Evolutionary conservation across 805 yeast species (phyloP).

Genomic region (Suhomyces kilbournensis): DNA sequence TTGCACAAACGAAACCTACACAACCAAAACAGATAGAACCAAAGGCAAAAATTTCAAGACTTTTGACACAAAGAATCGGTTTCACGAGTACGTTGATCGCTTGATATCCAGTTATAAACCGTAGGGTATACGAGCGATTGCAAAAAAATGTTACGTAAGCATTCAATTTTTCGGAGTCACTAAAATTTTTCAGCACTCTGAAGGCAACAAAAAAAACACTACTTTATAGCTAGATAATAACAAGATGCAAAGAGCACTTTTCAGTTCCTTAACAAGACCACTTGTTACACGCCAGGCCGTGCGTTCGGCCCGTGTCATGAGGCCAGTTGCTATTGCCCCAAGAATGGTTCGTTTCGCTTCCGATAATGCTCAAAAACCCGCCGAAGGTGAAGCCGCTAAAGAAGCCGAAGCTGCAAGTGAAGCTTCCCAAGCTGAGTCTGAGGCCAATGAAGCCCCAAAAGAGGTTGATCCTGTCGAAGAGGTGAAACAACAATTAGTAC

Average conservation of each 20-base stretch:
- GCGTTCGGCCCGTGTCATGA: constrained; percentile 12
- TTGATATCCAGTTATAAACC: constrained; percentile 11
- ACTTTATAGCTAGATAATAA: not conserved
- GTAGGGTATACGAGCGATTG: not conserved
- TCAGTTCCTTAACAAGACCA: constrained; percentile 18
- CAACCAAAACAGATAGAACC: not conserved
- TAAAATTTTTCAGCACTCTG: constrained; percentile 5
- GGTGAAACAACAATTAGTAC: constrained; percentile 51
- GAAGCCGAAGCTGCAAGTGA: constrained; percentile 2
- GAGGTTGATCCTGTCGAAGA: constrained; percentile 17
- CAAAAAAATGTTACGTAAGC: not conserved
- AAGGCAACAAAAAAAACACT: not conserved
- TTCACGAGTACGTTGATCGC: constrained; percentile 18
- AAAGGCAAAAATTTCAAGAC: constrained; percentile 1
- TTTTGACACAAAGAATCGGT: constrained; percentile 17
- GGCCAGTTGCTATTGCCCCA: constrained; percentile 14
- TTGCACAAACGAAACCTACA: constrained; percentile 12
- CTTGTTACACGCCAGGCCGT: constrained; percentile 7
- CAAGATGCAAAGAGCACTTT: constrained; percentile 26
- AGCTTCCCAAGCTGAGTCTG: constrained; percentile 6
- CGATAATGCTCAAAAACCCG: constrained; percentile 12
- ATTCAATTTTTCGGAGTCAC: not conserved
- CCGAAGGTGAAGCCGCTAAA: constrained; percentile 4
- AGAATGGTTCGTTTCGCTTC: constrained; percentile 18
- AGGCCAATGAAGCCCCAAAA: constrained; percentile 7